Conservation (phyloP, 179 eudicot genomes). For the Drosera spatulata region DNA sequence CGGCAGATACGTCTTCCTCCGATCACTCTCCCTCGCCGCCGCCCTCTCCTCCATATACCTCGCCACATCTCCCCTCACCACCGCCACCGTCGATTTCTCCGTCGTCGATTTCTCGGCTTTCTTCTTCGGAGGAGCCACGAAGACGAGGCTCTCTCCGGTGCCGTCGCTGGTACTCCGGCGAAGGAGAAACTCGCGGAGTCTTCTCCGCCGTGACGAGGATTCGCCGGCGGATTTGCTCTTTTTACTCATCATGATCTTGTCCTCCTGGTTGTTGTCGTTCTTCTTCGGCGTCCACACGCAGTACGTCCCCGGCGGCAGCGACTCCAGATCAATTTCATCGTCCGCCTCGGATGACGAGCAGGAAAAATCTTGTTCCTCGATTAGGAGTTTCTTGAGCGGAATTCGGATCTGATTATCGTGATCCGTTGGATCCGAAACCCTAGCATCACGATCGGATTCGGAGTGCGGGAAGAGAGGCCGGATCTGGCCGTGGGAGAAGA, state of each 20-base stretch:
- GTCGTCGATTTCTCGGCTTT: neutral
- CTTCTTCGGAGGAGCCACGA: constrained; percentile 13
- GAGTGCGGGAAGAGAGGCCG: constrained; percentile 27
- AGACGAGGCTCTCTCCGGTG: constrained; percentile 24
- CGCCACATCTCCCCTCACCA: neutral
- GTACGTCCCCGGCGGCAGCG: constrained; percentile 24
- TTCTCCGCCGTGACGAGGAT: constrained; percentile 37
- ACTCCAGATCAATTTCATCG: constrained; percentile 14
- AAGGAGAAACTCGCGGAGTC: constrained; percentile 23
- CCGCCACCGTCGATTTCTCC: no score
- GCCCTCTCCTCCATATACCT: constrained; percentile 27
- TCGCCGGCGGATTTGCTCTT: constrained; percentile 56
- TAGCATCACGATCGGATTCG: constrained; percentile 14
- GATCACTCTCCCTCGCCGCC: constrained; percentile 27
- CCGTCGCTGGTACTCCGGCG: constrained; percentile 53
- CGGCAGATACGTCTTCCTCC: constrained; percentile 57
- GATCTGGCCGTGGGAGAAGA: constrained; percentile 45
- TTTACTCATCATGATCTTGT: constrained; percentile 16
- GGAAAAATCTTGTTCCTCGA: constrained; percentile 10
- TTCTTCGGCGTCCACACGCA: constrained; percentile 30
- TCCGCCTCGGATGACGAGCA: constrained; percentile 17
- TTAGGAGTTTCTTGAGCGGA: constrained; percentile 25
- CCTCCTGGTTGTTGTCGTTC: constrained; percentile 3
- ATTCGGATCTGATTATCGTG: constrained; percentile 1
- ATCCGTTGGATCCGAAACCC: neutral